phyloP scores from a whole-genome alignment of 345 rosid species.

The Melaleuca quinquenervia region DNA sequence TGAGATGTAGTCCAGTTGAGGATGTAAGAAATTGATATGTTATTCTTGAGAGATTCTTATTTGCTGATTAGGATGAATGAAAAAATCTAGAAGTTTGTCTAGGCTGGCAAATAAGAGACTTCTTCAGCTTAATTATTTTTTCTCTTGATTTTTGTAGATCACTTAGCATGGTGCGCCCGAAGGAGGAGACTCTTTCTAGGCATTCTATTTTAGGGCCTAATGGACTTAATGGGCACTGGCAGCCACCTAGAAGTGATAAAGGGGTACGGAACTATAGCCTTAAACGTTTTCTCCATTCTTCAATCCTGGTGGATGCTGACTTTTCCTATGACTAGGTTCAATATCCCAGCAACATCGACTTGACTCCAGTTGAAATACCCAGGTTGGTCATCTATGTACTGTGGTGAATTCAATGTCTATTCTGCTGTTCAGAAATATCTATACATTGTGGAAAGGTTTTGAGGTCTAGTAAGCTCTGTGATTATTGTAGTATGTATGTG shows the following conservation, averaged over 20 bases:
- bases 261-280: constrained; percentile 29
- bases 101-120: not conserved
- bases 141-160: constrained; percentile 36
- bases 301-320: constrained; percentile 6
- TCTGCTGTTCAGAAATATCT: not conserved
- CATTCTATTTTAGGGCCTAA: constrained; percentile 88
- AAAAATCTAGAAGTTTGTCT: not conserved
- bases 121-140: not conserved
- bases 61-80: not conserved
- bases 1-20: not conserved
- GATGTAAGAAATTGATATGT: not conserved
- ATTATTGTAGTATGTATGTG: not conserved
- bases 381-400: constrained; percentile 36
- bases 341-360: constrained; percentile 74
- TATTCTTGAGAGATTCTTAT: not conserved
- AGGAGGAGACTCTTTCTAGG: constrained; percentile 74
- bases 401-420: not conserved
- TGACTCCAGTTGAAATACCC: constrained; percentile 69
- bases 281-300: not conserved
- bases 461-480: not conserved
- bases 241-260: constrained; percentile 50
- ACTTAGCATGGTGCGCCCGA: constrained; percentile 47
- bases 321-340: constrained; percentile 40
- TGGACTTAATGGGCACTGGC: constrained; percentile 79
- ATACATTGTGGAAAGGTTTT: not conserved